Evolutionary conservation across 192 early-diverging fungal species (phyloP), one percentile per base, ranked within the genome.

Genomic region (Physocladia obscura): DNA sequence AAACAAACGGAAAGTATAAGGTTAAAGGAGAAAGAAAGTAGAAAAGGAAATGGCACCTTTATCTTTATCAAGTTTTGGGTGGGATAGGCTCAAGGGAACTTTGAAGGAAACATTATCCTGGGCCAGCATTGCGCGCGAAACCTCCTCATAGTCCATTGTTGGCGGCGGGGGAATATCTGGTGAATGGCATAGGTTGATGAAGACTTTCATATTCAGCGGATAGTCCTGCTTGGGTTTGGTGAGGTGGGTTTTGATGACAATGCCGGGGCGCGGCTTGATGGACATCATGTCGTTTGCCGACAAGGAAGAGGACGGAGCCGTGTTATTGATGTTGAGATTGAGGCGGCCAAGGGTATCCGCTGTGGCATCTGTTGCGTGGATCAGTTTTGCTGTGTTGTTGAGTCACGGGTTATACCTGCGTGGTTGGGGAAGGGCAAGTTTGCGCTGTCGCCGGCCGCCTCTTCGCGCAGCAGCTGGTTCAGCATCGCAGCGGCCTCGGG

Each of bases 141-240:
- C 85, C 62, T 89, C 88, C 17, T 73, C 71, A 71, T 89, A 87
- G 3, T 68, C 65, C 65, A 68, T 68, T 21, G 65, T 68, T 17
- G 88, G 88, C 39, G 81, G 79, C 38, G 80, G 70, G 1, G 89
- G 86, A 31, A 89, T 74, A 56, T 76, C 58, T 19, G 68, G 56
- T 1, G 82, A 79, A 49, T 86, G 76, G 51, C 88, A 89, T n/a
- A 91, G 52, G 61, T 91, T 91, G 61, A 91, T 81, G 70, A 85
- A 89, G 0, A 91, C 75, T 38, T 75, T 74, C 1, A 78, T 81
- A 65, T 49, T 49, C 52, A 51, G 27, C 11, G 48, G 48, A 49
- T 55, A 75, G 24, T 61, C 64, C 38, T 52, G 60, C n/a, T 59
- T 55, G 24, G 36, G 37, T 47, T 75, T 19, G 5, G 67, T 27